phyloP scores from a whole-genome alignment of 73 alveolate species.

The Loxodes magnus region DNA sequence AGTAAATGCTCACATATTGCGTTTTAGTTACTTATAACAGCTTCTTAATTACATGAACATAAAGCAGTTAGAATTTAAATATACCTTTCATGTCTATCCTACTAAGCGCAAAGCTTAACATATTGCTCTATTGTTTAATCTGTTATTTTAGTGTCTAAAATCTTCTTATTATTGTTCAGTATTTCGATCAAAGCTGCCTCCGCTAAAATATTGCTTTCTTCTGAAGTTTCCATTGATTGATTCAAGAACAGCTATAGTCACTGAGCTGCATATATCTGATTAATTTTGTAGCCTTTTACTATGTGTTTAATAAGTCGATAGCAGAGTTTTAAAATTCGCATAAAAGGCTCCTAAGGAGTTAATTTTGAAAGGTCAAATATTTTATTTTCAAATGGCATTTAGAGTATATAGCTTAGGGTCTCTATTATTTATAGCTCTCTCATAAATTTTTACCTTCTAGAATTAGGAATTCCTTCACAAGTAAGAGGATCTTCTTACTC shows the following conservation, averaged over 20 bases:
- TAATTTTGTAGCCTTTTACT: constrained; percentile 16
- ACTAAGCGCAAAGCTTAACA: constrained; percentile 14
- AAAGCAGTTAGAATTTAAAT: too few species aligned
- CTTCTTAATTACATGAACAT: too few species aligned
- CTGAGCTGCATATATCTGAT: constrained; percentile 32
- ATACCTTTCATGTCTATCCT: constrained; percentile 32
- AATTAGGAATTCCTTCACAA: too few species aligned
- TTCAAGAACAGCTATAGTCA: constrained; percentile 21
- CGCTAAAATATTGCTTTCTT: constrained; percentile 29
- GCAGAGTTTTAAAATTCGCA: constrained; percentile 19
- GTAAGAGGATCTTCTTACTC: too few species aligned
- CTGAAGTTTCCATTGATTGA: constrained; percentile 30
- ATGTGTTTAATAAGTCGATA: constrained; percentile 25
- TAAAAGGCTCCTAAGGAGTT: too few species aligned
- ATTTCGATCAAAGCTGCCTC: constrained; percentile 27
- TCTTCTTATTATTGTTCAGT: constrained; percentile 19
- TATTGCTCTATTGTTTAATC: constrained; percentile 23
- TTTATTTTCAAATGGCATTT: too few species aligned
- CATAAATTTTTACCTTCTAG: too few species aligned
- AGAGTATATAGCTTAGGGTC: too few species aligned
- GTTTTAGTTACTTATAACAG: too few species aligned
- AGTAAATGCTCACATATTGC: too few species aligned
- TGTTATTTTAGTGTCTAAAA: constrained; percentile 29
- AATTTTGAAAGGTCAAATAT: too few species aligned
- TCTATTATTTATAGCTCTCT: too few species aligned